Evolutionary conservation across 73 alveolate species (phyloP), one percentile per base, ranked within the genome.

Genomic region (Tetrahymena elliotti): DNA sequence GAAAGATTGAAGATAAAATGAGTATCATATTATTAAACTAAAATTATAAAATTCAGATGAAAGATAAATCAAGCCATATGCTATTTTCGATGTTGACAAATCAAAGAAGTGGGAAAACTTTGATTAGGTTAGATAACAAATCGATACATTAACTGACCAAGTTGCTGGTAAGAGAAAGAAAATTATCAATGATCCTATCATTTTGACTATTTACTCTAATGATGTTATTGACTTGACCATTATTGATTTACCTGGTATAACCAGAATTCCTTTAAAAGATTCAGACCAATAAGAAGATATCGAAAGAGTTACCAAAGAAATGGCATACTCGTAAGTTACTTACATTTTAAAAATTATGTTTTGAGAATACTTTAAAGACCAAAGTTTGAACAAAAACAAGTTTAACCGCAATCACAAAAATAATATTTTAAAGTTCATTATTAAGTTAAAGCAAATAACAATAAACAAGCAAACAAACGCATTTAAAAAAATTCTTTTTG

Each of bases 161-260:
- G 98, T 97, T 34, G 99, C 99, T 6, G 99, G 99, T n/a, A 68
- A 94, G 93, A 96, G 96, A 93, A 98, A 97, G 98, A 96, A 93
- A 35, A 96, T 97, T 92, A 93, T 96, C 12, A 97, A 96, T 93
- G 96, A 96, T 83, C 99, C 99, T 35, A 97, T 96, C 37, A 96
- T 96, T 22, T 95, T 97, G 94, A 95, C 96, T 82, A 97, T 98
- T 41, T 95, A 96, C 97, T 96, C 98, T 31, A 98, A 95, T 93
- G 98, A 98, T 31, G 97, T 98, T 93, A 99, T 99, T 12, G 99
- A 98, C 95, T 93, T 98, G 95, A 98, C 99, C 27, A 97, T 97
- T 83, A 97, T 97, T 52, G 99, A 98, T 96, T 95, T 98, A 47
- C 99, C 99, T 54, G 99, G 99, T 54, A 93, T 98, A 4, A 98